Base-by-base conservation (phyloP, 179 eudicot species). In the Spergularia azorica region DNA sequence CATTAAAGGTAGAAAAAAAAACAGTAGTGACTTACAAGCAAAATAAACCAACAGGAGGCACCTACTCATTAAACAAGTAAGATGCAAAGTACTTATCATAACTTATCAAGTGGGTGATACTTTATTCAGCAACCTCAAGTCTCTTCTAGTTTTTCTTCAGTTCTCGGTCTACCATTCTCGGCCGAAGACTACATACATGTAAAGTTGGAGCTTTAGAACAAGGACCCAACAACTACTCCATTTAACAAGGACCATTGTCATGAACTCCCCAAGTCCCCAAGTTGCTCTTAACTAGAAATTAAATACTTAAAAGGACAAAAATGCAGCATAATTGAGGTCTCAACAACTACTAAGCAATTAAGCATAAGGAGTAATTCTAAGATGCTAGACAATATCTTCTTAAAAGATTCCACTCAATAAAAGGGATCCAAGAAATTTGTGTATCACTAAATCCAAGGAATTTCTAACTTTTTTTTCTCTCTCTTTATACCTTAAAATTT, bases 21-120 rank as follows among this genome's bases (percentile, higher is more conserved):
- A 80, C 41, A 59, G 73, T 43, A 72, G 81, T 78, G 64, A 64
- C 81, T 78, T 78, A 48, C 75, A 81, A 74, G 75, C 64, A 62
- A 74, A 77, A 77, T 73, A 43, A 77, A n/a, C 21, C 67, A 38
- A 67, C 38, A 73, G 52, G 63, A 76, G 65, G 78, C 18, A 78
- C 36, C 55, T 59, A 73, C 62, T 61, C 78, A 60, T 67, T 21
- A 46, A 43, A 72, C 55, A 69, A 76, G 50, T 61, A 48, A 54
- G 75, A 82, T 74, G 79, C 79, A 81, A 77, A 73, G 84, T 46
- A 72, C 46, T 32, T 64, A 17, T 68, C 51, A 67, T 18, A 61
- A 76, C 13, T n/a, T 46, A 64, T 48, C 61, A 61, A 71, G 64
- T 54, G 60, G 43, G 14, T 11, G 10, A 64, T 16, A 76, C 71